Evolutionary conservation across 768 basidiomycete species (phyloP).

Genomic region (Boletus subparvulus): DNA sequence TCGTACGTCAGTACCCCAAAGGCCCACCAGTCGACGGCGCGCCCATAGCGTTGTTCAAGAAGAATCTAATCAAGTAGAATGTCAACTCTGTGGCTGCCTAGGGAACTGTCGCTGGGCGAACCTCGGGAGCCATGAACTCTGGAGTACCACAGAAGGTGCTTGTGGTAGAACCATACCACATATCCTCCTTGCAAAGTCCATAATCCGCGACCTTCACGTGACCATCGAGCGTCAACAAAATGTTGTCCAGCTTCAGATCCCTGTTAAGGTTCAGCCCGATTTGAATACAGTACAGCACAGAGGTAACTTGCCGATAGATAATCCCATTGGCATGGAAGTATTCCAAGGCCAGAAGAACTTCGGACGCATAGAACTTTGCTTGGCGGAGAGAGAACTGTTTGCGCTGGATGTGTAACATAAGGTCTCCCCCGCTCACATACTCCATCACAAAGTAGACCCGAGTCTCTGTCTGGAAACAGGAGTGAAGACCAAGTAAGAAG

Average conservation of each 20-base stretch:
- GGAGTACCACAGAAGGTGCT: constrained; percentile 99
- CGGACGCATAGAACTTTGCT: constrained; percentile 98
- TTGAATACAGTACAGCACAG: neutral
- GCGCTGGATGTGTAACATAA: constrained; percentile 99
- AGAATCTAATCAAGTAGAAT: constrained; percentile 65
- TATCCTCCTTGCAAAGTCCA: constrained; percentile 98
- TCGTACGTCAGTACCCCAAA: constrained; percentile 98
- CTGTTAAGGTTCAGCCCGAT: constrained; percentile 40
- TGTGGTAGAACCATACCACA: constrained; percentile 95
- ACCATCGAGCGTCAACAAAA: constrained; percentile 92
- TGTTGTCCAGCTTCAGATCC: constrained; percentile 97
- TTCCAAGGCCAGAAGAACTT: constrained; percentile 92
- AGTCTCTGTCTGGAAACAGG: constrained; percentile 99
- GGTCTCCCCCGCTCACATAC: constrained; percentile 97
- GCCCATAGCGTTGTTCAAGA: constrained; percentile 97
- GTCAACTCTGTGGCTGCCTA: neutral
- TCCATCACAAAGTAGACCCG: constrained; percentile 99
- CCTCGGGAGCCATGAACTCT: constrained; percentile 99
- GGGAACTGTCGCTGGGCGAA: constrained; percentile 34
- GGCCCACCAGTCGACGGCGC: constrained; percentile 99
- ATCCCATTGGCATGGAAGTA: constrained; percentile 99
- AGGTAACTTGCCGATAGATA: constrained; percentile 80
- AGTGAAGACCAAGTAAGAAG: constrained; percentile 94
- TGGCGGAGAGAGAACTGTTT: constrained; percentile 98
- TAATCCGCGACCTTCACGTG: constrained; percentile 99